Evolutionary conservation across 2,329 filamentous ascomycete genomes (phyloP).

Genomic region (Blastomyces percursus): DNA sequence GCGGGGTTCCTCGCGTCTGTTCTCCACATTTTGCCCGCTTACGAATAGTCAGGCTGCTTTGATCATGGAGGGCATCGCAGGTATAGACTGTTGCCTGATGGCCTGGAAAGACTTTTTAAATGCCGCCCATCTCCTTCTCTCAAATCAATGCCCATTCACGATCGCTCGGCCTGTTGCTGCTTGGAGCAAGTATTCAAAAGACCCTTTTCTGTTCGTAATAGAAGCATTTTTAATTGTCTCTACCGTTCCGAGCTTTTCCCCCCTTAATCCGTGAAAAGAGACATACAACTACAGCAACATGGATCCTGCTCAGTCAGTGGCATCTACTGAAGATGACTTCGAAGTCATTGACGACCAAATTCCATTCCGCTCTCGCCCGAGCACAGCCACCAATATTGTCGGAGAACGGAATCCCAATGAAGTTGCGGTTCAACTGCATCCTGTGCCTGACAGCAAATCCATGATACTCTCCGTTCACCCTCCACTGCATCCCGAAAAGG

Average conservation of each 20-base stretch:
- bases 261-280: background rate
- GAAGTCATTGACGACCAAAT: constrained; percentile 3
- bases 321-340: constrained; percentile 5
- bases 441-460: constrained; percentile 12
- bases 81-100: background rate
- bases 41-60: background rate
- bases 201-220: background rate
- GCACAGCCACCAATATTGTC: background rate
- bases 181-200: background rate
- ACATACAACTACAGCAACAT: background rate
- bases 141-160: background rate
- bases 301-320: background rate
- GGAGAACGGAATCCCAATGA: constrained; percentile 2
- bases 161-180: background rate
- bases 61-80: background rate
- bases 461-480: constrained; percentile 17
- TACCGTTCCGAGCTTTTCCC: background rate
- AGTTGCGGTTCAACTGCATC: constrained; percentile 11
- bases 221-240: background rate
- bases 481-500: constrained; percentile 14
- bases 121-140: background rate
- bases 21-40: background rate
- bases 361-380: background rate
- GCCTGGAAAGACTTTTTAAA: background rate
- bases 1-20: background rate